Conservation (phyloP, 495 filamentous ascomycete species). For the Symbiotaphrina buchneri region DNA sequence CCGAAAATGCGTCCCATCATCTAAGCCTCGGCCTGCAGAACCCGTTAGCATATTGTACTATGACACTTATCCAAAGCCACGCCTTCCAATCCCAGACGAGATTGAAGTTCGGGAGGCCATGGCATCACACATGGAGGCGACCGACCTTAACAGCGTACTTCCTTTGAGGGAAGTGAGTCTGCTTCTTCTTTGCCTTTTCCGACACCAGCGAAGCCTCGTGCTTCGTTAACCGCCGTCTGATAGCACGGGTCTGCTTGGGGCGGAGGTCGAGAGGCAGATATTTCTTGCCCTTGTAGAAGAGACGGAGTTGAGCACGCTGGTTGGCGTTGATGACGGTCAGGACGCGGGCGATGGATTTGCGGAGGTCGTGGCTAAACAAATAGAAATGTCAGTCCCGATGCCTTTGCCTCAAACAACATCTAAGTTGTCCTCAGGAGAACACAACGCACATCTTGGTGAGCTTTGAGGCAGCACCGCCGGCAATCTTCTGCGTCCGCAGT, state of each 20-base stretch:
- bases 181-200: constrained; percentile 84
- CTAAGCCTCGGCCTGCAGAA: no score
- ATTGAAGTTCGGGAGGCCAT: no score
- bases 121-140: no score
- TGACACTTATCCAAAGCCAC: no score
- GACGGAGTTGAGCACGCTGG: constrained; percentile 87
- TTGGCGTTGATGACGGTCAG: constrained; percentile 98
- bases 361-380: constrained; percentile 67
- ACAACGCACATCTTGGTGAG: constrained; percentile 77
- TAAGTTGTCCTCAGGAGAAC: not conserved
- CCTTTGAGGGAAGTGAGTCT: constrained; percentile 89
- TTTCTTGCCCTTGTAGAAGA: constrained; percentile 99
- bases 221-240: constrained; percentile 76
- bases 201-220: constrained; percentile 62
- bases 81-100: no score
- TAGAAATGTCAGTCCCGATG: not conserved
- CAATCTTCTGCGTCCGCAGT: constrained; percentile 93
- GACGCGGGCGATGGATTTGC: constrained; percentile 96
- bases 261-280: constrained; percentile 93
- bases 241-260: constrained; percentile 87
- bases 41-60: no score
- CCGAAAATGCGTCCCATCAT: no score
- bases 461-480: constrained; percentile 76
- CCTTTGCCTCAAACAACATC: not conserved
- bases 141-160: constrained; percentile 99